phyloP scores from a whole-genome alignment of 352 stramenopile species.

The Thalassiosira hispida region DNA sequence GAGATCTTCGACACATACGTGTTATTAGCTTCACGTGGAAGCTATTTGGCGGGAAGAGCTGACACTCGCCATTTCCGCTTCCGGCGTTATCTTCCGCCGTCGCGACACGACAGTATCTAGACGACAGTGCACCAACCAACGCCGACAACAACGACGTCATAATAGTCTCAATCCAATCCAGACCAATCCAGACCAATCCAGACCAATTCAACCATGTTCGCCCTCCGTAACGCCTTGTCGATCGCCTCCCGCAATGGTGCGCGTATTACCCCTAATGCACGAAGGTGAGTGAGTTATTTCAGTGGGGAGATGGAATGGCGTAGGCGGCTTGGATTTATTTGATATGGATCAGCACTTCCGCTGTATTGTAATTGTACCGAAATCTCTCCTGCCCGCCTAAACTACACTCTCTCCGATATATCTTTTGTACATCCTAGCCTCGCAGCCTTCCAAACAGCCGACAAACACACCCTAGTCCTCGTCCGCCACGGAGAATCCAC shows the following conservation, averaged over 20 bases:
- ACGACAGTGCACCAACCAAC: too few relatives aligned
- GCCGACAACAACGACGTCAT: background rate
- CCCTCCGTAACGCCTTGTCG: conserved; percentile 43
- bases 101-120: too few relatives aligned
- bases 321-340: too few relatives aligned
- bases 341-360: too few relatives aligned
- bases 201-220: conserved; percentile 45
- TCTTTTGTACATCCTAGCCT: too few relatives aligned
- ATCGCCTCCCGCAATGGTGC: conserved; percentile 46
- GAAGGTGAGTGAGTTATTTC: conserved; percentile 35
- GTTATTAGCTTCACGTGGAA: conserved; percentile 10
- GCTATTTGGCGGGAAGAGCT: background rate
- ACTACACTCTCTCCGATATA: too few relatives aligned
- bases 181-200: background rate
- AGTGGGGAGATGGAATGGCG: background rate
- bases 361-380: too few relatives aligned
- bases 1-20: background rate
- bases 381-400: too few relatives aligned
- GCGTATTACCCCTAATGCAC: conserved; percentile 39
- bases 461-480: conserved; percentile 85
- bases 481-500: conserved; percentile 95
- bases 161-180: background rate
- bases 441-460: conserved; percentile 55
- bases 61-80: background rate
- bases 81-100: background rate